A percentile compares a stretch with the other conserved stretches of the same genome.
Evolutionary conservation across 495 filamentous ascomycete genomes (phyloP).

Genomic region (Staphylotrichum longicolle): DNA sequence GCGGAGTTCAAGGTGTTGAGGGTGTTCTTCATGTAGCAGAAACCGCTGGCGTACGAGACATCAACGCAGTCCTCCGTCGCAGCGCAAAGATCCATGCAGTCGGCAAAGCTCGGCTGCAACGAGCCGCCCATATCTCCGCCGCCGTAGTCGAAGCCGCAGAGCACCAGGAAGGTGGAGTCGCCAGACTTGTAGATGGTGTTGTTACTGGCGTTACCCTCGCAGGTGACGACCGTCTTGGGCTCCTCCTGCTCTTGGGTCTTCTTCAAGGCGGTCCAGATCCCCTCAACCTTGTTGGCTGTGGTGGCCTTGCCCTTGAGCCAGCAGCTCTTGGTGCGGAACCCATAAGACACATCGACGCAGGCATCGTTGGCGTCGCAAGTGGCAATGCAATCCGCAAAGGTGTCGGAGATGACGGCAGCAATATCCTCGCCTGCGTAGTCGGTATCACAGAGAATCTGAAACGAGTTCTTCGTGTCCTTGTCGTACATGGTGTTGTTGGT

Average conservation of each 20-base stretch:
- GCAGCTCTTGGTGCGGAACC: neutral
- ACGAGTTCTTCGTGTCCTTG: neutral
- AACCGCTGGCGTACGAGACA: neutral
- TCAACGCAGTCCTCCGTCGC: neutral
- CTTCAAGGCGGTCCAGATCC: neutral
- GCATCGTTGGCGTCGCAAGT: neutral
- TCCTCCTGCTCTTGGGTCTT: neutral
- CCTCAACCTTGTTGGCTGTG: neutral
- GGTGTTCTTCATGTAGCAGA: neutral
- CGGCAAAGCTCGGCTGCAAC: neutral
- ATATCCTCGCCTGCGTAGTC: neutral
- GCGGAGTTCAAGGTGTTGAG: neutral
- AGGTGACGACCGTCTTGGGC: neutral
- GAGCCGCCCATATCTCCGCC: neutral
- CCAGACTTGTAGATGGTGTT: constrained; percentile 39
- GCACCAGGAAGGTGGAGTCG: constrained; percentile 27
- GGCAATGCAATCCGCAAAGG: neutral
- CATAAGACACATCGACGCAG: neutral
- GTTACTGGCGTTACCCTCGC: neutral
- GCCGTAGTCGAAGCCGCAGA: neutral
- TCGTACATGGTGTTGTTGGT: neutral
- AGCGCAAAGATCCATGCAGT: neutral
- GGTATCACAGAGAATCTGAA: neutral
- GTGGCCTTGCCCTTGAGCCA: neutral
- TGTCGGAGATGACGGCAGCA: neutral